Conservation (phyloP, 305 asterid genomes). For the Caryopteris hybrid region DNA sequence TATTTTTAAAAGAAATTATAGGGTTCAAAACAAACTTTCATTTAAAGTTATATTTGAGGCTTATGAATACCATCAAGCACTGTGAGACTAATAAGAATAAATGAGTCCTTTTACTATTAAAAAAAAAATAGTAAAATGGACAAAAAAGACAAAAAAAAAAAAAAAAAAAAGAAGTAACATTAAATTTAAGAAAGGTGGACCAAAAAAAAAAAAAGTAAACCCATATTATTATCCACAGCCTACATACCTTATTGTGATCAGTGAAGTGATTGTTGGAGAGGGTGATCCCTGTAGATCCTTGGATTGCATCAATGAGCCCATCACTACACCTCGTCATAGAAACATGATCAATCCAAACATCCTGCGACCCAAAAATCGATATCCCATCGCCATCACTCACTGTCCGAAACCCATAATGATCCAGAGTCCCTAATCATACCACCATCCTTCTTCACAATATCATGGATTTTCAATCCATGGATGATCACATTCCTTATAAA, state of each 20-base stretch:
- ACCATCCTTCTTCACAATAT: slow-evolving; percentile 33
- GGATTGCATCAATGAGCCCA: slow-evolving; percentile 63
- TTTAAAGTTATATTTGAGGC: too few relatives aligned
- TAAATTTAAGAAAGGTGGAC: too few relatives aligned
- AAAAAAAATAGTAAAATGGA: too few relatives aligned
- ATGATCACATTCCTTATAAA: slow-evolving; percentile 52
- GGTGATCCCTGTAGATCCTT: slow-evolving; percentile 76
- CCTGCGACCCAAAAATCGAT: slow-evolving; percentile 61
- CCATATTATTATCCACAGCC: too few relatives aligned
- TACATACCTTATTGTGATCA: slow-evolving; percentile 72
- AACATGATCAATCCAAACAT: slow-evolving; percentile 76
- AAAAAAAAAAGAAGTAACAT: too few relatives aligned
- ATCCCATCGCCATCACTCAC: slow-evolving; percentile 62
- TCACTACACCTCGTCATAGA: slow-evolving; percentile 63
- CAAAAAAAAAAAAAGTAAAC: too few relatives aligned
- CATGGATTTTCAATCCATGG: slow-evolving; percentile 42
- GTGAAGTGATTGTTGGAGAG: slow-evolving; percentile 66
- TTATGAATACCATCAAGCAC: too few relatives aligned
- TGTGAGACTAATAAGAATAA: too few relatives aligned
- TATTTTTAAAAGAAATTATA: too few relatives aligned
- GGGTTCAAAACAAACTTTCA: too few relatives aligned
- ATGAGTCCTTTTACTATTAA: too few relatives aligned
- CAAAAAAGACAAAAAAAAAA: too few relatives aligned
- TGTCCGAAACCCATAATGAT: slow-evolving; percentile 44
- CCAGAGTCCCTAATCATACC: slow-evolving; percentile 55